phyloP scores from a whole-genome alignment of 1,284 basidiomycete species.

The Ganoderma sinense region DNA sequence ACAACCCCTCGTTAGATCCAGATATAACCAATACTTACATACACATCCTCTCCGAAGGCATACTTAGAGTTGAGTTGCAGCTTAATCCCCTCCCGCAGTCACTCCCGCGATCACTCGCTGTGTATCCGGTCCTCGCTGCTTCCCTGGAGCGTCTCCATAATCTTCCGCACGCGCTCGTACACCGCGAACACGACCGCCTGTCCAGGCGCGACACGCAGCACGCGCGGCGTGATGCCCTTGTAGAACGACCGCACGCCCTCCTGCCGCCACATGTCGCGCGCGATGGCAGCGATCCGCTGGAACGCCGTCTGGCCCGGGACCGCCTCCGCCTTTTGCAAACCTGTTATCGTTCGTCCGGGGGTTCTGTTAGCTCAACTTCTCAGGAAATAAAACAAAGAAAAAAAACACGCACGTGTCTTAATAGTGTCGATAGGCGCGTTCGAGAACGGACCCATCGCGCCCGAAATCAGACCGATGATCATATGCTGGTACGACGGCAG shows the following conservation, averaged over 20 bases:
- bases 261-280: conserved; percentile 91
- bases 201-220: conserved; percentile 95
- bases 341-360: conserved; percentile 52
- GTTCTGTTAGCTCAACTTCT: not conserved
- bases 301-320: conserved; percentile 81
- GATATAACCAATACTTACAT: conserved; percentile 2
- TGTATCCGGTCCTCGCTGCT: conserved; percentile 65
- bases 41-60: not conserved
- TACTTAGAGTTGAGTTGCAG: not conserved
- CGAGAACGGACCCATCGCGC: conserved; percentile 97
- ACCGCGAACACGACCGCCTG: conserved; percentile 92
- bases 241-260: conserved; percentile 94
- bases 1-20: not conserved
- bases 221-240: conserved; percentile 97
- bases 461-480: conserved; percentile 93
- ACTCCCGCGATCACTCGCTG: conserved; percentile 61
- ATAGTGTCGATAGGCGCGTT: conserved; percentile 99
- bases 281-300: conserved; percentile 82
- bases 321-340: conserved; percentile 86
- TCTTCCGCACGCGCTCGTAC: conserved; percentile 83
- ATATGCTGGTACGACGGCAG: conserved; percentile 97
- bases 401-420: conserved; percentile 79
- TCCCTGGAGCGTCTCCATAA: conserved; percentile 76
- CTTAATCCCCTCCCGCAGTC: not conserved
- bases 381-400: not conserved